A percentile compares a stretch with the other conserved stretches of the same genome.
phyloP scores from a whole-genome alignment of 495 filamentous ascomycete species.

The Penicillium steckii region DNA sequence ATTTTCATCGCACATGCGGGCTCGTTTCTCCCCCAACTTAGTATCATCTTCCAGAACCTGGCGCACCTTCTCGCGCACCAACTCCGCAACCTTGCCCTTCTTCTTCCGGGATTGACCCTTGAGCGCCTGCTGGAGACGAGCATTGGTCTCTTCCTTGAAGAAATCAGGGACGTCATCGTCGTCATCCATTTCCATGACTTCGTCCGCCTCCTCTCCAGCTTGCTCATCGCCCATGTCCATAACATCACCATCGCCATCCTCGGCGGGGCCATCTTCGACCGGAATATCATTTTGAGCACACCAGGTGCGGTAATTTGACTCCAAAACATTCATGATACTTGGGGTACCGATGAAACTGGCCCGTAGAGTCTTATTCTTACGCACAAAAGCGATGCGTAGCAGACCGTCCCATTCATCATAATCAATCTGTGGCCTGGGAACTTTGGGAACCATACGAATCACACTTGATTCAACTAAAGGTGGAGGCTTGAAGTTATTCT shows the following conservation, averaged over 20 bases:
- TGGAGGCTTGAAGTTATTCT: slow-evolving; percentile 93
- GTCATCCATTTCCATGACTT: slow-evolving; percentile 56
- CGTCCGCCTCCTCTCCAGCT: slow-evolving; percentile 39
- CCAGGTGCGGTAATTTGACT: slow-evolving; percentile 83
- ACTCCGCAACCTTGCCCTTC: slow-evolving; percentile 71
- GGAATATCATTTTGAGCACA: slow-evolving; percentile 79
- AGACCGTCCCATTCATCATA: slow-evolving; percentile 96
- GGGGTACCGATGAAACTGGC: slow-evolving; percentile 72
- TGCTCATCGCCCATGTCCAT: slow-evolving; percentile 46
- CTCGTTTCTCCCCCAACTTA: slow-evolving; percentile 72
- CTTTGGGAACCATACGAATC: slow-evolving; percentile 74
- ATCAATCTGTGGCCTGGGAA: slow-evolving; percentile 77
- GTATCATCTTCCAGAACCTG: slow-evolving; percentile 78
- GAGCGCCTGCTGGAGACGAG: slow-evolving; percentile 38
- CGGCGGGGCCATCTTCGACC: slow-evolving; percentile 66
- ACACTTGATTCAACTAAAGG: slow-evolving; percentile 87
- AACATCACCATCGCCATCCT: slow-evolving; percentile 36
- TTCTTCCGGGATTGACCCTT: slow-evolving; percentile 55
- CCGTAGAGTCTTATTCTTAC: slow-evolving; percentile 75
- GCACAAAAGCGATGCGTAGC: slow-evolving; percentile 77
- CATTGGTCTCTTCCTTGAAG: slow-evolving; percentile 65
- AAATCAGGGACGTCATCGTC: slow-evolving; percentile 69
- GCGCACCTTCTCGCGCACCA: slow-evolving; percentile 79
- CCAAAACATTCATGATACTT: slow-evolving; percentile 76
- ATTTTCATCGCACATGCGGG: slow-evolving; percentile 83